Conservation (phyloP, 352 stramenopile genomes). For the Stramenopiles sp. region DNA sequence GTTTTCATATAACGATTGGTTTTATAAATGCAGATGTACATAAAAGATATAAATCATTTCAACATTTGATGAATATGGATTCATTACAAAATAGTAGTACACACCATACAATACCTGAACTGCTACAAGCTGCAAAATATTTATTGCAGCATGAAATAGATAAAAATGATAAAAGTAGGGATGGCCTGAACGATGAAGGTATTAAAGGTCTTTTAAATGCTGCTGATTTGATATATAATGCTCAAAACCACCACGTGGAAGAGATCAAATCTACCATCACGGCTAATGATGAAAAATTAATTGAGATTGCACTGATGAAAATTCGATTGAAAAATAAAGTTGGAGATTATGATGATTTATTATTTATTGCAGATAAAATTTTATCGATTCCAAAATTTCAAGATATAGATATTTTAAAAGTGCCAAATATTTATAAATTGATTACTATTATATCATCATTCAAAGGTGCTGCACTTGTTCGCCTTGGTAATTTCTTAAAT, state of each 20-base stretch:
- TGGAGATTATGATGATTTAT: background rate
- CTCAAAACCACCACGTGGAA: too few species aligned
- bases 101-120: background rate
- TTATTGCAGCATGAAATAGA: background rate
- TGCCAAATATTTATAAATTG: background rate
- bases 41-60: background rate
- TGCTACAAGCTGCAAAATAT: background rate
- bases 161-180: background rate
- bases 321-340: background rate
- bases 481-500: background rate
- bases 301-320: background rate
- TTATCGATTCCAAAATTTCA: background rate
- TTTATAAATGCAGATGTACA: background rate
- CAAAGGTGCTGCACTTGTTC: background rate
- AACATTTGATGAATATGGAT: background rate
- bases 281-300: background rate
- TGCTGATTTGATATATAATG: background rate
- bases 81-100: background rate
- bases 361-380: background rate
- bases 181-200: background rate
- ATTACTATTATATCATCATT: background rate
- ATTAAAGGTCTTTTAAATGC: background rate
- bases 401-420: background rate
- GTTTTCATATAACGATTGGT: background rate
- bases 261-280: background rate